A percentile compares a stretch with the other conserved stretches of the same genome.
Evolutionary conservation across 2,329 filamentous ascomycete species (phyloP).

Genomic region (Colletotrichum filicis): DNA sequence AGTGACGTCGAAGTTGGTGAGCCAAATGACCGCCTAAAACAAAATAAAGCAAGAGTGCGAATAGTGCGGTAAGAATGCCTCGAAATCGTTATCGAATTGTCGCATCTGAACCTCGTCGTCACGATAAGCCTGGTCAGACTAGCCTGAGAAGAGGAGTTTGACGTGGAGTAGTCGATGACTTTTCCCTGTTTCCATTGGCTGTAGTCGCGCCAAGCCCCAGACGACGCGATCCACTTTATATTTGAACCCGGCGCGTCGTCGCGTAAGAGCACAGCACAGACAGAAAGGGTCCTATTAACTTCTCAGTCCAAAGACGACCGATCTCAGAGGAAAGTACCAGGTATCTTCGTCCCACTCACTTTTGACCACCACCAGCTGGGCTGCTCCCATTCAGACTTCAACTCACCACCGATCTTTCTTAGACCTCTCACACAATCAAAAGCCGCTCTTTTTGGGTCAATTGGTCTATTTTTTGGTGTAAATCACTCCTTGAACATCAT

Average conservation of each 20-base stretch:
- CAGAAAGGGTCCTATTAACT: neutral
- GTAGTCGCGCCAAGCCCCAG: constrained; percentile 11
- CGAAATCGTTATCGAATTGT: constrained; percentile 30
- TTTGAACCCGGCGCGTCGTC: constrained; percentile 28
- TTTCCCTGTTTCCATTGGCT: constrained; percentile 8
- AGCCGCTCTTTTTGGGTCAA: neutral
- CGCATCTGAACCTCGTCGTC: constrained; percentile 31
- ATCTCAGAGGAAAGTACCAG: neutral
- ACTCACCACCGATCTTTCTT: neutral
- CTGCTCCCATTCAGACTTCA: neutral
- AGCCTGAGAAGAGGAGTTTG: constrained; percentile 34
- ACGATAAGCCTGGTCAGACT: constrained; percentile 32
- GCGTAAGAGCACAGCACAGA: constrained; percentile 5
- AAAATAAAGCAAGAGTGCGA: neutral
- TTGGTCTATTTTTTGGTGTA: neutral
- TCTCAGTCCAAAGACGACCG: neutral
- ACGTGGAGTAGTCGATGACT: constrained; percentile 11
- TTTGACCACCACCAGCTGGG: neutral
- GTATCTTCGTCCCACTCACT: neutral
- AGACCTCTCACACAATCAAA: neutral
- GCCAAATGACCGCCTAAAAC: neutral
- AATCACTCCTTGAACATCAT: neutral
- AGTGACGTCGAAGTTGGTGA: constrained; percentile 19
- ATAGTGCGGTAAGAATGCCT: constrained; percentile 14
- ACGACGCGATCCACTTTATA: constrained; percentile 23